Evolutionary conservation across 352 stramenopile genomes (phyloP).

Genomic region (Thraustotheca clavata): DNA sequence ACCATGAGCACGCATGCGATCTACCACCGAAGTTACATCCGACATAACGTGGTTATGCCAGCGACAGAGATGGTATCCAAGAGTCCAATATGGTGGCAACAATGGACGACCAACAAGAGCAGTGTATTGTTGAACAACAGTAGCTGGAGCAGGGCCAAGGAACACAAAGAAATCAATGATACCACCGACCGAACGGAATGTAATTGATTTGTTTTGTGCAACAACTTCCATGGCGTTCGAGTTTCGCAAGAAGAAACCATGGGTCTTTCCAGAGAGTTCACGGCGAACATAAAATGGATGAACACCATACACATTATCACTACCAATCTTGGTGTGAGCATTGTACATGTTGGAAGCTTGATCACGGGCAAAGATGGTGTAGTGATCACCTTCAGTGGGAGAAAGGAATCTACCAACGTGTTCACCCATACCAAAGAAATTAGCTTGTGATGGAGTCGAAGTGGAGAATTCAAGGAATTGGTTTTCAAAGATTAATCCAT

Average conservation of each 20-base stretch:
- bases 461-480: conserved; percentile 84
- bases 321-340: conserved; percentile 29
- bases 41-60: conserved; percentile 28
- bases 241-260: conserved; percentile 72
- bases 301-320: conserved; percentile 70
- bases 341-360: conserved; percentile 24
- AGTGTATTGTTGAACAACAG: conserved; percentile 71
- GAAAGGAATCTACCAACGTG: conserved; percentile 34
- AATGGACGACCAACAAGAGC: conserved; percentile 55
- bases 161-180: conserved; percentile 80
- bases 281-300: conserved; percentile 74
- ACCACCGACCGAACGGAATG: conserved; percentile 69
- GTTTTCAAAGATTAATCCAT: conserved; percentile 49
- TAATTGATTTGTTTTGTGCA: conserved; percentile 47
- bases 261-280: conserved; percentile 26
- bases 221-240: conserved; percentile 85
- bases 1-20: conserved; percentile 16
- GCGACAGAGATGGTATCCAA: conserved; percentile 75
- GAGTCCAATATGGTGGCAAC: conserved; percentile 77
- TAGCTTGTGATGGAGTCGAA: conserved; percentile 28
- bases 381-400: conserved; percentile 46
- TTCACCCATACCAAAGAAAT: conserved; percentile 71
- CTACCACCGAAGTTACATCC: conserved; percentile 17
- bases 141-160: conserved; percentile 36
- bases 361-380: conserved; percentile 55